Evolutionary conservation across 2,329 filamentous ascomycete genomes (phyloP).

Genomic region (Diplodia corticola): DNA sequence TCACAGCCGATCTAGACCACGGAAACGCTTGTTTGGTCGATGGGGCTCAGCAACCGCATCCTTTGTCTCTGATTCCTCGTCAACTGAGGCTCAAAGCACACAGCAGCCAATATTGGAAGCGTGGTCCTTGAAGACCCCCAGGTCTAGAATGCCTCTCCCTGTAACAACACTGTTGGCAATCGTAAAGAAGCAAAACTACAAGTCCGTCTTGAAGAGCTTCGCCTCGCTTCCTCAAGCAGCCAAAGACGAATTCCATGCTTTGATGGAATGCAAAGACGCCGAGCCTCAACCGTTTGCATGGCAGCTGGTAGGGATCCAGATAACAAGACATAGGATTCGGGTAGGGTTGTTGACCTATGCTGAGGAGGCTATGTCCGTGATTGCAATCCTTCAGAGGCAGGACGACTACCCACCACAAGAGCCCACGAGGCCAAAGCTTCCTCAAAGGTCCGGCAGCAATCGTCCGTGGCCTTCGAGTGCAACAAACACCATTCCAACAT

Average conservation of each 20-base stretch:
- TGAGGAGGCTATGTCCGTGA: background rate
- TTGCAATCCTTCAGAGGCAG: background rate
- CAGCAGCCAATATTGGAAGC: background rate
- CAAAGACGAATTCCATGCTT: background rate
- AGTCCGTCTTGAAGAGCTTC: background rate
- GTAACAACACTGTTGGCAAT: background rate
- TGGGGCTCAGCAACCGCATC: background rate
- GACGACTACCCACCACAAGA: background rate
- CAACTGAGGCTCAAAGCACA: background rate
- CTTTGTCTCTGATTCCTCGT: background rate
- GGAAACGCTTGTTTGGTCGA: background rate
- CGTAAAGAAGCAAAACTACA: background rate
- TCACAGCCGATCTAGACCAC: background rate
- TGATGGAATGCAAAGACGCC: background rate
- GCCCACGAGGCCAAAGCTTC: background rate
- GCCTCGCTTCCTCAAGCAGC: background rate
- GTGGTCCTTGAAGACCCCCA: background rate
- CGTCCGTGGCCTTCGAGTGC: too few relatives aligned
- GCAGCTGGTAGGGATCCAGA: background rate
- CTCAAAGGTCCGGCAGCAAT: too few relatives aligned
- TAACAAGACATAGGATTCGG: background rate
- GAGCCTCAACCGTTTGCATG: background rate
- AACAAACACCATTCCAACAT: background rate
- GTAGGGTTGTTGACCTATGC: background rate
- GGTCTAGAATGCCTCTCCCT: background rate